A percentile compares a stretch with the other conserved stretches of the same genome.
These are phyloP conservation scores for Myxozyma monticola DNA, from an alignment of 805 yeast species.

Conservation along the genomic window DNA sequence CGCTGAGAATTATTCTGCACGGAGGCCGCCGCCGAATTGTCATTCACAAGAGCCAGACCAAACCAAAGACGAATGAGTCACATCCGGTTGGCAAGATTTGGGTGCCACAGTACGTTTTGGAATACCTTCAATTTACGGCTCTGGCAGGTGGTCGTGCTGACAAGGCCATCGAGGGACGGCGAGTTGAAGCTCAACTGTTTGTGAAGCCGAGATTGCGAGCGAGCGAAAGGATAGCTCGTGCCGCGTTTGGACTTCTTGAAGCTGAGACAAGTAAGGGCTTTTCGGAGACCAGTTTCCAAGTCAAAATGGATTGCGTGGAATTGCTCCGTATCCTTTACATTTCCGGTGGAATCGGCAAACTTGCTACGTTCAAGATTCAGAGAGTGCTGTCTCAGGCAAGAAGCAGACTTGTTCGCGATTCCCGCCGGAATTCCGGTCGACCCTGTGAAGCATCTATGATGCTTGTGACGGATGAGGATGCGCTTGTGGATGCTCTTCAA, in stretches of 20 bases:
- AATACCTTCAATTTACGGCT: not conserved
- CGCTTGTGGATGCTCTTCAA: too few relatives aligned
- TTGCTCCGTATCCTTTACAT: not conserved
- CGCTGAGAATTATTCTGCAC: not conserved
- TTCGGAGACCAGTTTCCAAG: not conserved
- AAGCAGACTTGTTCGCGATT: not conserved
- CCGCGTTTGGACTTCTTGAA: conserved; percentile 1
- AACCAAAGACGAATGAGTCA: not conserved
- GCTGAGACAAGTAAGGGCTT: not conserved
- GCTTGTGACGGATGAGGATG: too few relatives aligned
- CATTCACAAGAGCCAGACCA: too few relatives aligned
- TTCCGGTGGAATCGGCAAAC: too few relatives aligned
- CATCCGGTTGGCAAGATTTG: not conserved
- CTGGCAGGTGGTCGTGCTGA: not conserved
- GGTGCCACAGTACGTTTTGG: not conserved
- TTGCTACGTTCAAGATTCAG: too few relatives aligned
- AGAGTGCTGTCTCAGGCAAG: not conserved
- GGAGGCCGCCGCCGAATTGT: too few relatives aligned
- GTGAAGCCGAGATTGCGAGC: not conserved
- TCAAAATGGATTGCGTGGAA: not conserved
- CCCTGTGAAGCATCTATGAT: too few relatives aligned
- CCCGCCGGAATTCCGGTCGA: too few relatives aligned
- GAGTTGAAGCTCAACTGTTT: not conserved
- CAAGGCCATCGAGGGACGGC: not conserved
- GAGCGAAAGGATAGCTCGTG: not conserved